Conservation (phyloP, 2,329 filamentous ascomycete species). For the Aaosphaeria pasadenensis region DNA sequence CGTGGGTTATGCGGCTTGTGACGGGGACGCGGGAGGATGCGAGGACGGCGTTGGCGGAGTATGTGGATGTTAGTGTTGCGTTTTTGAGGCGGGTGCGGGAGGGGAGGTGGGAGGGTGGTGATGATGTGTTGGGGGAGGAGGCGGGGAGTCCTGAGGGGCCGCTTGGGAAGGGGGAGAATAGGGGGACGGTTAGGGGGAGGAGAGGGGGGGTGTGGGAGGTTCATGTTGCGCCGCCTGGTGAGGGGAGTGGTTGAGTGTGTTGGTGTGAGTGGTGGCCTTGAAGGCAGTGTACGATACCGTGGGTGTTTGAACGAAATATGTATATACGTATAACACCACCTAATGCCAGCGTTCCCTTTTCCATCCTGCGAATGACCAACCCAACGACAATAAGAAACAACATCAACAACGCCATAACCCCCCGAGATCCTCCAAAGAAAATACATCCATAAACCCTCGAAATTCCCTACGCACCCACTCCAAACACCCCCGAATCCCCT, state of each 20-base stretch:
- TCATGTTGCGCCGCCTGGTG: slow-evolving; percentile 35
- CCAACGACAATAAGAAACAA: too few species aligned
- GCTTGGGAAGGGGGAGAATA: slow-evolving; percentile 24
- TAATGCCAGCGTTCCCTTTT: too few species aligned
- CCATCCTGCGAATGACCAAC: too few species aligned
- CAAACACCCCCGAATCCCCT: neutral
- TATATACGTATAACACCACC: too few species aligned
- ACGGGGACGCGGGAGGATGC: slow-evolving; percentile 61
- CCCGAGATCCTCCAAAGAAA: too few species aligned
- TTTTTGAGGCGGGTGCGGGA: slow-evolving; percentile 52
- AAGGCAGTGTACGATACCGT: too few species aligned
- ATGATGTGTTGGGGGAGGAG: slow-evolving; percentile 47
- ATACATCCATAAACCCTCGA: neutral
- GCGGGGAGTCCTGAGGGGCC: slow-evolving; percentile 41
- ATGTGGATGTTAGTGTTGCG: slow-evolving; percentile 57
- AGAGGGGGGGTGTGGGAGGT: slow-evolving; percentile 42
- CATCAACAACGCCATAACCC: too few species aligned
- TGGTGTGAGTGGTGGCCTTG: too few species aligned
- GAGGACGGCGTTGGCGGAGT: slow-evolving; percentile 56
- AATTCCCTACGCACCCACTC: neutral
- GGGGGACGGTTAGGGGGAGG: slow-evolving; percentile 18
- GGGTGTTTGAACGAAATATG: too few species aligned
- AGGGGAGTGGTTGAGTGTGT: too few species aligned
- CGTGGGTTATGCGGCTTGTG: slow-evolving; percentile 58
- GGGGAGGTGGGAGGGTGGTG: slow-evolving; percentile 45